These are phyloP conservation scores for Xylogone sp. DNA, from an alignment of 2,329 filamentous ascomycete species.

Conservation along the genomic window DNA sequence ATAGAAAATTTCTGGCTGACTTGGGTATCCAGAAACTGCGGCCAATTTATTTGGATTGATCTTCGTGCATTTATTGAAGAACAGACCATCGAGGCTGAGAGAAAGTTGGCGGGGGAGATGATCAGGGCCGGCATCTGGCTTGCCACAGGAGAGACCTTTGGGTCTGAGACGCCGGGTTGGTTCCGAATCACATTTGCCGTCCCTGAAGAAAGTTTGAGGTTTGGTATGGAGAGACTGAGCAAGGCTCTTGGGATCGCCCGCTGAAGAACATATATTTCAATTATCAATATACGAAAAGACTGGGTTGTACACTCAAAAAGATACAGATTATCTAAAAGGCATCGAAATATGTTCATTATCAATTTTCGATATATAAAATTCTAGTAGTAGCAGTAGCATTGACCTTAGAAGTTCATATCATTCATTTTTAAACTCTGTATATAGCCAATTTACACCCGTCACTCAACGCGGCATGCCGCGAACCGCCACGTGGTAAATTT, in stretches of 20 bases:
- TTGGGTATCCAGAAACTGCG: slow-evolving; percentile 1
- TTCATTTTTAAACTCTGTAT: neutral
- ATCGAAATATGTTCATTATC: too few species aligned
- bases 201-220: too few species aligned
- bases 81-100: slow-evolving; percentile 5
- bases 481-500: neutral
- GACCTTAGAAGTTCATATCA: neutral
- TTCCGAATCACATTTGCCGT: slow-evolving; percentile 11
- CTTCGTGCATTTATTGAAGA: slow-evolving; percentile 4
- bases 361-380: too few species aligned
- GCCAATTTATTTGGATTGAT: slow-evolving; percentile 12
- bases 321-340: too few species aligned
- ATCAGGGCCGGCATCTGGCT: slow-evolving; percentile 11
- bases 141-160: slow-evolving; percentile 11
- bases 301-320: too few species aligned
- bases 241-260: too few species aligned
- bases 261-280: too few species aligned
- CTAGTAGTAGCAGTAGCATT: too few species aligned
- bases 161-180: slow-evolving; percentile 7
- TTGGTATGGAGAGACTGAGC: too few species aligned
- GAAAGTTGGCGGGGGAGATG: slow-evolving; percentile 8
- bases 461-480: neutral
- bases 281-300: too few species aligned
- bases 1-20: too few species aligned
- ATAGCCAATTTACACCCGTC: neutral